These are phyloP conservation scores for Pseudohalonectria lignicola DNA, from an alignment of 2,329 filamentous ascomycete genomes.

Conservation along the genomic window DNA sequence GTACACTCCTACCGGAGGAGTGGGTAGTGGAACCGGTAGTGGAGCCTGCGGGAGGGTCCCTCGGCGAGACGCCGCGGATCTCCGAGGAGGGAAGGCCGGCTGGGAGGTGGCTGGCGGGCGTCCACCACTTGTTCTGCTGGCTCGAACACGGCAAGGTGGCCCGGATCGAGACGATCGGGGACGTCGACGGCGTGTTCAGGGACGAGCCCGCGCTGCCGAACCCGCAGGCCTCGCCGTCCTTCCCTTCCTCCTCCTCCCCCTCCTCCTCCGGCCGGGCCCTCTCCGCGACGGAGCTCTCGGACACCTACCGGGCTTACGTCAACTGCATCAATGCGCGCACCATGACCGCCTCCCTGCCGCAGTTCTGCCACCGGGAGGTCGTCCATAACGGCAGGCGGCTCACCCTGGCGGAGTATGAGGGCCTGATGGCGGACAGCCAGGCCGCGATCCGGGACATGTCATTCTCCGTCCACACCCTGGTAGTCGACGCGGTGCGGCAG, in stretches of 20 bases:
- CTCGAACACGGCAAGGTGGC: conserved; percentile 1
- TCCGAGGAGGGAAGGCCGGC: background rate
- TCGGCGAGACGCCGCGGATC: background rate
- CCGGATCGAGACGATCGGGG: conserved; percentile 2
- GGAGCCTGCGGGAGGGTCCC: background rate
- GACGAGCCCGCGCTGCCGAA: background rate
- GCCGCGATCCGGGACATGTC: conserved; percentile 15
- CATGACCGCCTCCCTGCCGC: conserved; percentile 10
- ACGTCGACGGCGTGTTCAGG: conserved; percentile 1
- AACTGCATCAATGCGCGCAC: conserved; percentile 18
- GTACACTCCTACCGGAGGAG: background rate
- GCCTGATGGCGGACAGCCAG: conserved; percentile 16
- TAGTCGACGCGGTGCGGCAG: conserved; percentile 19
- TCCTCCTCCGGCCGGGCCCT: background rate
- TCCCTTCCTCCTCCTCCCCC: background rate
- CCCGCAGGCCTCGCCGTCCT: background rate
- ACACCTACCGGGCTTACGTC: conserved; percentile 17
- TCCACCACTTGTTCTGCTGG: conserved; percentile 4
- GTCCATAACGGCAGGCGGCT: conserved; percentile 18
- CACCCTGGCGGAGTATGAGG: conserved; percentile 13
- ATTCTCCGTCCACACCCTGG: conserved; percentile 14
- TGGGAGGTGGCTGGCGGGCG: background rate
- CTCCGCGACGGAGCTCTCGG: background rate
- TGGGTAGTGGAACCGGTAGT: background rate
- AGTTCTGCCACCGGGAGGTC: conserved; percentile 14